Evolutionary conservation across 2,329 filamentous ascomycete species (phyloP), one percentile per base, ranked within the genome.

Genomic region (Pestalotiopsis sp.): DNA sequence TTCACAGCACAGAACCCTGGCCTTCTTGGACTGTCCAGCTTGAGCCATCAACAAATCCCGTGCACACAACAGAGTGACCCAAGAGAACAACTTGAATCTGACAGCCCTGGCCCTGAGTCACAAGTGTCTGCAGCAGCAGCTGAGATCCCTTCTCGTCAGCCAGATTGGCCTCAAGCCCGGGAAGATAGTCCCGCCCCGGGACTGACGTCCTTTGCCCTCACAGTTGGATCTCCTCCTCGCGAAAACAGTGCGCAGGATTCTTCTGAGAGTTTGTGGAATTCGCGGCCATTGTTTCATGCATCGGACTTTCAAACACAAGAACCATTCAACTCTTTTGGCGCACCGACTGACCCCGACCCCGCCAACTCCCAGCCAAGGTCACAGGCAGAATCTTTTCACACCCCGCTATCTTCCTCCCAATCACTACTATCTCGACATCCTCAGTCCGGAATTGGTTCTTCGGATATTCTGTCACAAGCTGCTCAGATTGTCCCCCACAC

Each of bases 61-160:
- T 41, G 3, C 61, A 38, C 23, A 57, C 58, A 71, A 31, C 27
- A 31, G 27, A 31, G 27, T 31, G 27, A 31, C 27, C 27, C 4
- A 31, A 31, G 27, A 31, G 27, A 31, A 31, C 27, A 7, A 31
- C 7, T 31, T 31, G 27, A 20, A 57, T 27, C 57, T 20, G n/a
- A 70, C 66, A 65, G 72, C 68, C 39, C 71, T 73, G 57, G 45
- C n/a, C 61, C 39, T 38, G 39, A 45, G 36, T 61, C 57, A 20
- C 57, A 62, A 45, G 52, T n/a, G 49, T 23, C 3, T 27, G 56
- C 38, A 41, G 61, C 71, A 20, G 63, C 68, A 13, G 64, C 73
- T 7, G 71, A 71, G 31, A 78, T 78, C 11, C 75, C 76, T 49
- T 78, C 77, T 6, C 77, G 71, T 45, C 77, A 79, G 65, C 72